phyloP scores from a whole-genome alignment of 208 protist species.

The Leptomonas pyrrhocoris region DNA sequence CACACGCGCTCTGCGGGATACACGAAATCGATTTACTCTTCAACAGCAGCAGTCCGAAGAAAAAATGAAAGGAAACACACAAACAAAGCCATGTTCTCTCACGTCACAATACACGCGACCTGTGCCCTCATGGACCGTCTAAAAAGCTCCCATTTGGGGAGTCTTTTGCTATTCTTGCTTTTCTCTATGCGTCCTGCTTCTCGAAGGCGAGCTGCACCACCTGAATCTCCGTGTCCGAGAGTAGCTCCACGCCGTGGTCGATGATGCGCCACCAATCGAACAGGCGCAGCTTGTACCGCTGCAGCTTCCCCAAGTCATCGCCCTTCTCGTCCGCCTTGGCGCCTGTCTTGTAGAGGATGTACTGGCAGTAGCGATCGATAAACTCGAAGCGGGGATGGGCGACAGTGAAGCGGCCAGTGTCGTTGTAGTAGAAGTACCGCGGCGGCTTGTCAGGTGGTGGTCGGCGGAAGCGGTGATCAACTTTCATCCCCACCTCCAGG shows the following conservation, averaged over 20 bases:
- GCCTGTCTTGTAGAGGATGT: slow-evolving; percentile 80
- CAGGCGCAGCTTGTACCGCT: slow-evolving; percentile 48
- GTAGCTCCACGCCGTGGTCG: slow-evolving; percentile 38
- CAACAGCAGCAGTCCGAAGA: neutral
- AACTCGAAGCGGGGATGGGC: slow-evolving; percentile 81
- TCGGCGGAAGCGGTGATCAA: slow-evolving; percentile 59
- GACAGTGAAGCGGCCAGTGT: slow-evolving; percentile 60
- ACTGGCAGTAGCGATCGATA: slow-evolving; percentile 84
- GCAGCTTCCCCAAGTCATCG: slow-evolving; percentile 20
- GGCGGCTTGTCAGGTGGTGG: slow-evolving; percentile 36
- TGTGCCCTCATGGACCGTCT: too few relatives aligned
- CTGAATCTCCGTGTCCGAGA: slow-evolving; percentile 88
- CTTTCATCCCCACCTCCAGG: slow-evolving; percentile 37
- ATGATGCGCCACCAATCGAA: slow-evolving; percentile 76
- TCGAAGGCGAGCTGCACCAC: slow-evolving; percentile 69
- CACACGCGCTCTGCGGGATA: too few relatives aligned
- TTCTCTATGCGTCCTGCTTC: slow-evolving; percentile 6
- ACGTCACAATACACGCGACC: neutral
- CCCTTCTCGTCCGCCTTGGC: slow-evolving; percentile 49
- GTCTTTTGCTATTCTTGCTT: slow-evolving; percentile 1
- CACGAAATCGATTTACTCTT: too few relatives aligned
- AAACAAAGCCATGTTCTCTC: neutral
- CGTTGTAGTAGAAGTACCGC: slow-evolving; percentile 73
- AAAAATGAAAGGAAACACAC: neutral
- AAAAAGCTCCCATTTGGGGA: too few relatives aligned